These are phyloP conservation scores for Xylaria sp. DNA, from an alignment of 2,329 filamentous ascomycete species.

Conservation along the genomic window DNA sequence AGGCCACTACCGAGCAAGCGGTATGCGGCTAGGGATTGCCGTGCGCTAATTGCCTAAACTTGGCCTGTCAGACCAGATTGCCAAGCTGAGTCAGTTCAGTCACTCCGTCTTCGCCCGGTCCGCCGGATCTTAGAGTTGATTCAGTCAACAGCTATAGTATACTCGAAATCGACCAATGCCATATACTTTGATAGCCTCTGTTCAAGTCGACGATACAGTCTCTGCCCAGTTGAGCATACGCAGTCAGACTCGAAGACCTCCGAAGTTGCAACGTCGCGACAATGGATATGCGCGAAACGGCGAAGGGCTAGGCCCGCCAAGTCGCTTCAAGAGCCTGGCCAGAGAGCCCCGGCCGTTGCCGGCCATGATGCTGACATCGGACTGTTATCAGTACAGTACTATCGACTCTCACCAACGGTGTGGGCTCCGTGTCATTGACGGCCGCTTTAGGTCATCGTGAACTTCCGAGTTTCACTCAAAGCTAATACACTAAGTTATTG, in stretches of 20 bases:
- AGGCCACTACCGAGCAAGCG: neutral
- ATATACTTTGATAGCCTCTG: too few relatives aligned
- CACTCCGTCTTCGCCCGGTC: neutral
- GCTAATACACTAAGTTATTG: too few relatives aligned
- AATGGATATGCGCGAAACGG: neutral
- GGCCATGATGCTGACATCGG: neutral
- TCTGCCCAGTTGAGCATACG: neutral
- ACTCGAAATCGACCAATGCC: too few relatives aligned
- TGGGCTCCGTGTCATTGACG: neutral
- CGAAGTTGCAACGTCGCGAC: too few relatives aligned
- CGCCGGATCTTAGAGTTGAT: neutral
- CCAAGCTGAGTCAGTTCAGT: neutral
- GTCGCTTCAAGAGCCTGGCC: neutral
- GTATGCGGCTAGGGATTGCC: neutral
- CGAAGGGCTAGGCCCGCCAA: neutral
- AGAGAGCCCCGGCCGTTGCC: constrained; percentile 14
- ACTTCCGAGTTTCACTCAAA: neutral
- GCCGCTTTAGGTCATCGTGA: constrained; percentile 4
- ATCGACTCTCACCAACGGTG: neutral
- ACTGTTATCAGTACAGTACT: constrained; percentile 22
- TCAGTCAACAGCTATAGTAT: neutral
- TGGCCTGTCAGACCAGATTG: too few relatives aligned
- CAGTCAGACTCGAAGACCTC: neutral
- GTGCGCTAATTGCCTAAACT: neutral
- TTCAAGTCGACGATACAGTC: neutral